A percentile compares a stretch with the other conserved stretches of the same genome.
These are phyloP conservation scores for Xylariomycetidae sp. DNA, from an alignment of 2,329 filamentous ascomycete species.

Conservation along the genomic window DNA sequence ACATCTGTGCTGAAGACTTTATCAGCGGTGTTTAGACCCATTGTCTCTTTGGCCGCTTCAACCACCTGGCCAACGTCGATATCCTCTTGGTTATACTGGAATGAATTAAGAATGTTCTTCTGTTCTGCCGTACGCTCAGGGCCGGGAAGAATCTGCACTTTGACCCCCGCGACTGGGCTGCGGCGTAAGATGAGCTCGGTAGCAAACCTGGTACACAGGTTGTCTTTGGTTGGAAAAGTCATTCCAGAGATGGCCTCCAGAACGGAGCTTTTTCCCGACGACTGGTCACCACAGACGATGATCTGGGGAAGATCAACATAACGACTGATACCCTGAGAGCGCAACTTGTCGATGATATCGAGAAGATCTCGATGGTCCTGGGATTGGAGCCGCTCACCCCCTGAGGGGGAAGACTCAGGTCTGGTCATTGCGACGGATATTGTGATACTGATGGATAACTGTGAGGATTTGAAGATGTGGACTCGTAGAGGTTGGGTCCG, in stretches of 20 bases:
- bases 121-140: constrained; percentile 10
- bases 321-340: constrained; percentile 28
- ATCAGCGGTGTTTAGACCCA: constrained; percentile 36
- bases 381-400: too few relatives aligned
- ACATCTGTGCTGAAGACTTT: constrained; percentile 34
- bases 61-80: constrained; percentile 19
- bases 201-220: constrained; percentile 56
- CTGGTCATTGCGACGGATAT: too few relatives aligned
- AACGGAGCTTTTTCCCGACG: constrained; percentile 58
- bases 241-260: constrained; percentile 59
- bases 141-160: constrained; percentile 17
- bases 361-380: constrained; percentile 21
- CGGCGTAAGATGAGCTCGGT: constrained; percentile 56
- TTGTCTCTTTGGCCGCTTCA: constrained; percentile 29
- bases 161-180: constrained; percentile 21
- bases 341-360: constrained; percentile 32
- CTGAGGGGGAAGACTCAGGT: too few relatives aligned
- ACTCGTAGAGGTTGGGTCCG: too few relatives aligned
- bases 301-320: constrained; percentile 38
- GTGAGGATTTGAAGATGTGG: too few relatives aligned
- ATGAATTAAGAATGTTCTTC: constrained; percentile 14
- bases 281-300: constrained; percentile 57
- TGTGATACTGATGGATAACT: too few relatives aligned
- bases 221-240: constrained; percentile 52
- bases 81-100: constrained; percentile 13